These are phyloP conservation scores for Hawksworthiomyces lignivorus DNA, from an alignment of 2,329 filamentous ascomycete species.

Conservation along the genomic window DNA sequence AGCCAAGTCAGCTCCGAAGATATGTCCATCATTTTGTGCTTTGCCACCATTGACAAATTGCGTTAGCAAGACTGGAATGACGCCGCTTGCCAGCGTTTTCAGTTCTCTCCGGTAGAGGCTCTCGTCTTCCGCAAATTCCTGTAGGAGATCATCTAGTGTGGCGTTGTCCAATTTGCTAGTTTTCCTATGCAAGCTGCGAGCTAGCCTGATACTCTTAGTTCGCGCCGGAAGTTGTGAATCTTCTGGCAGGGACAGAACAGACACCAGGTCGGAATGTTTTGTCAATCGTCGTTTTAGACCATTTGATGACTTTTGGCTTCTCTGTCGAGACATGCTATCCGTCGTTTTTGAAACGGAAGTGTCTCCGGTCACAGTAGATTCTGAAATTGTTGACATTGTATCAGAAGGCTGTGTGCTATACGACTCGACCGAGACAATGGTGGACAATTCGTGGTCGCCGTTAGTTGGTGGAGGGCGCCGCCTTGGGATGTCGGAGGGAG, in stretches of 20 bases:
- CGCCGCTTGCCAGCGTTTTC: slow-evolving; percentile 86
- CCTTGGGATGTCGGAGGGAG: slow-evolving; percentile 14
- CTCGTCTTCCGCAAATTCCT: slow-evolving; percentile 77
- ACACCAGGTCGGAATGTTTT: slow-evolving; percentile 89
- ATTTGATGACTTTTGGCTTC: slow-evolving; percentile 34
- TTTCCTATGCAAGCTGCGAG: slow-evolving; percentile 69
- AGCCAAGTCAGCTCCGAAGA: slow-evolving; percentile 54
- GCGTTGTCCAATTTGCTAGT: slow-evolving; percentile 59
- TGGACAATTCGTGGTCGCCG: slow-evolving; percentile 48
- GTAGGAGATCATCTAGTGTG: slow-evolving; percentile 67
- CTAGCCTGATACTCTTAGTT: slow-evolving; percentile 64
- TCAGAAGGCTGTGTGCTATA: slow-evolving; percentile 41
- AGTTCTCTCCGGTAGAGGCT: slow-evolving; percentile 82
- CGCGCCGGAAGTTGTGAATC: slow-evolving; percentile 47
- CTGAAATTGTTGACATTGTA: slow-evolving; percentile 39
- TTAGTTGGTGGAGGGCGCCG: slow-evolving; percentile 43
- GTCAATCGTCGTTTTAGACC: slow-evolving; percentile 69
- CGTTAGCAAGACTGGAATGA: slow-evolving; percentile 84
- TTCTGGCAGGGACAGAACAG: slow-evolving; percentile 62
- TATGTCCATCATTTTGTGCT: slow-evolving; percentile 49
- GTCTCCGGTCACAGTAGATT: slow-evolving; percentile 46
- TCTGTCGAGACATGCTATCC: slow-evolving; percentile 36
- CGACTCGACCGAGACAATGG: slow-evolving; percentile 46
- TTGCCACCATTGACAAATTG: slow-evolving; percentile 70
- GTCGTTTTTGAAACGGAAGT: slow-evolving; percentile 41